phyloP scores from a whole-genome alignment of 1,139 yeast genomes.

The Saccharomyces hybrid region DNA sequence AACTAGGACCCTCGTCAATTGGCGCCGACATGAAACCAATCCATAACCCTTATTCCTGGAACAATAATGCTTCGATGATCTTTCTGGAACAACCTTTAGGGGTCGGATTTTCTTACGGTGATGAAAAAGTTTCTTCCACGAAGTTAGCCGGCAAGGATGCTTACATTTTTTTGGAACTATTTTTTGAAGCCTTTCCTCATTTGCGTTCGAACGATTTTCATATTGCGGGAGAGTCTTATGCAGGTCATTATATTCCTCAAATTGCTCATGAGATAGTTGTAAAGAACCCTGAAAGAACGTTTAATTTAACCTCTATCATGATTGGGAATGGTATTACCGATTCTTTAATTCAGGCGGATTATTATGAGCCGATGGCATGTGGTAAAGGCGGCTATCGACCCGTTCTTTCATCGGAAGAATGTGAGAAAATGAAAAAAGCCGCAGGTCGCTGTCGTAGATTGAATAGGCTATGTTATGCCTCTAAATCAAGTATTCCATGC shows the following conservation, averaged over 20 bases:
- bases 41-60: slow-evolving; percentile 79
- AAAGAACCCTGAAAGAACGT: slow-evolving; percentile 50
- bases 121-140: slow-evolving; percentile 52
- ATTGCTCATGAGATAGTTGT: slow-evolving; percentile 82
- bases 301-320: slow-evolving; percentile 78
- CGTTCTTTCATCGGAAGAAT: slow-evolving; percentile 63
- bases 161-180: slow-evolving; percentile 81
- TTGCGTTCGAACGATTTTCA: slow-evolving; percentile 61
- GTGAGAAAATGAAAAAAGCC: slow-evolving; percentile 64
- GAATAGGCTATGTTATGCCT: slow-evolving; percentile 72
- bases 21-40: slow-evolving; percentile 57
- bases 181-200: slow-evolving; percentile 87
- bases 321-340: slow-evolving; percentile 97
- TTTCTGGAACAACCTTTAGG: slow-evolving; percentile 94
- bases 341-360: slow-evolving; percentile 78
- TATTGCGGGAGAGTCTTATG: slow-evolving; percentile 98
- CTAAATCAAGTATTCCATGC: slow-evolving; percentile 79
- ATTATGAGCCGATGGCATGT: slow-evolving; percentile 96
- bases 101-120: slow-evolving; percentile 84
- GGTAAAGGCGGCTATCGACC: slow-evolving; percentile 86
- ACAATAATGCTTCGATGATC: slow-evolving; percentile 79
- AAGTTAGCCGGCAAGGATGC: slow-evolving; percentile 91
- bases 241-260: slow-evolving; percentile 94
- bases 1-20: slow-evolving; percentile 80
- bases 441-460: slow-evolving; percentile 77